These are phyloP conservation scores for Combretum micranthum DNA, from an alignment of 345 rosid species.

Conservation along the genomic window DNA sequence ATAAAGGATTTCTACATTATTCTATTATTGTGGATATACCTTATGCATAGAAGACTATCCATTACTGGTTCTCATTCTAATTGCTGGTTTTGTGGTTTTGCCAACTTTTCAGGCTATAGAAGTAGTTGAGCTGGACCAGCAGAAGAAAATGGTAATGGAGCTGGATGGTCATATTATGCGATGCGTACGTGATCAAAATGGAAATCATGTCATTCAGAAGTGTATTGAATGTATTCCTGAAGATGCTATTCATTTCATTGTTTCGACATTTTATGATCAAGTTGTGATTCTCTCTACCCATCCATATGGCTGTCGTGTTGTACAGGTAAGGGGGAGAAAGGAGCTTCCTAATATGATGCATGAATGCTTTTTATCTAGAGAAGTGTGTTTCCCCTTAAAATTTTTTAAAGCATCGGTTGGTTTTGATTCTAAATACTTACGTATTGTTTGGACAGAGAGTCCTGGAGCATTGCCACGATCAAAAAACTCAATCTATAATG, in stretches of 20 bases:
- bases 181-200: conserved; percentile 95
- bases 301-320: conserved; percentile 97
- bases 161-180: conserved; percentile 93
- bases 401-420: not conserved
- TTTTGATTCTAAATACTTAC: conserved; percentile 8
- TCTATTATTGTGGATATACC: too few relatives aligned
- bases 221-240: conserved; percentile 94
- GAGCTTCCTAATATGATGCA: not conserved
- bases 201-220: conserved; percentile 96
- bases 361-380: too few relatives aligned
- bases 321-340: conserved; percentile 47
- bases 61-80: not conserved
- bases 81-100: conserved; percentile 1
- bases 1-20: too few relatives aligned
- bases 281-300: conserved; percentile 81
- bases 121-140: conserved; percentile 87
- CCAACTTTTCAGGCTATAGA: conserved; percentile 63
- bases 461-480: conserved; percentile 78
- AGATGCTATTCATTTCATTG: conserved; percentile 71
- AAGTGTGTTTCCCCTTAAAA: too few relatives aligned
- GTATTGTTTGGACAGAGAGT: conserved; percentile 55
- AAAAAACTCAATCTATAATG: conserved; percentile 70
- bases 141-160: conserved; percentile 80
- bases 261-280: conserved; percentile 81
- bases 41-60: too few relatives aligned